Conservation (phyloP, 2,329 filamentous ascomycete genomes). For the Penicillium frequentans region DNA sequence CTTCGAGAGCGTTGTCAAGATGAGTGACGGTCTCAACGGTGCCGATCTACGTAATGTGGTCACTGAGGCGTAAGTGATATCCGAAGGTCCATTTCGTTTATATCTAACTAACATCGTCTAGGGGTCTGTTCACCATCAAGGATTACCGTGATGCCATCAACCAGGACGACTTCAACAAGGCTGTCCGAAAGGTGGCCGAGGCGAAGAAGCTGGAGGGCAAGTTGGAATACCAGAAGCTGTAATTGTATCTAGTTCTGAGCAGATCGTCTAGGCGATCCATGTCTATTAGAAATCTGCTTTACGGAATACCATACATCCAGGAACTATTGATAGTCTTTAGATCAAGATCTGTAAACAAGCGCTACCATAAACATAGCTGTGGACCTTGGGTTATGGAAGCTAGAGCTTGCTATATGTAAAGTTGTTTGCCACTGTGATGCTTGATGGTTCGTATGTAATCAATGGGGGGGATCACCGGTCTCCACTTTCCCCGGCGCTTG, state of each 20-base stretch:
- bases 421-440: background rate
- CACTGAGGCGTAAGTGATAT: constrained; percentile 84
- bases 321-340: background rate
- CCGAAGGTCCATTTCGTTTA: background rate
- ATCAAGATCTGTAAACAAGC: background rate
- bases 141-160: constrained; percentile 94
- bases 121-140: constrained; percentile 96
- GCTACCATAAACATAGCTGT: background rate
- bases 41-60: constrained; percentile 97
- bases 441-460: background rate
- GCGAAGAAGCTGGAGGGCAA: constrained; percentile 98
- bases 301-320: constrained; percentile 15
- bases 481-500: background rate
- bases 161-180: constrained; percentile 99
- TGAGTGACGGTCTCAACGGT: constrained; percentile 97
- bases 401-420: background rate
- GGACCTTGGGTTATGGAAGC: too few relatives aligned
- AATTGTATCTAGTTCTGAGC: constrained; percentile 23
- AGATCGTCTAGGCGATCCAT: constrained; percentile 8
- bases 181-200: constrained; percentile 94
- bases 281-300: constrained; percentile 7
- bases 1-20: constrained; percentile 99
- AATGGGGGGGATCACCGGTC: background rate
- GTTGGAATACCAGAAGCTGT: constrained; percentile 86
- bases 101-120: constrained; percentile 39